Base-by-base conservation (phyloP, 1,284 basidiomycete genomes). In the Sanghuangporus weigelae region DNA sequence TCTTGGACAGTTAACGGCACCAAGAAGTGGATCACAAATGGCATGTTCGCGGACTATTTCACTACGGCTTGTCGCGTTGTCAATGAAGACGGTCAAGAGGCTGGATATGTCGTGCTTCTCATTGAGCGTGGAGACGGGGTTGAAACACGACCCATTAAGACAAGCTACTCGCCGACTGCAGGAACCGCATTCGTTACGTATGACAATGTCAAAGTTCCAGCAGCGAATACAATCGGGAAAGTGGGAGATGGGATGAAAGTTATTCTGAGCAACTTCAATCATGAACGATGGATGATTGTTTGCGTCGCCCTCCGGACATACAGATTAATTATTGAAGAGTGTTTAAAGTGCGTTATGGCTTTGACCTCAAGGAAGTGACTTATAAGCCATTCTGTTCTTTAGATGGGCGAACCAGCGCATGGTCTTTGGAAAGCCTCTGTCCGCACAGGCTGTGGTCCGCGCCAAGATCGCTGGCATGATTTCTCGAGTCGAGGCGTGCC, bases 1-100 rank as follows among this genome's bases (percentile, higher is more conserved):
- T 76, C 86, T 56, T 95, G 92, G 90, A 81, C 93, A 16, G 86
- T 97, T 68, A 94, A 89, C 62, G 95, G 94, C 7, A 94, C 92
- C 7, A 96, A 96, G 76, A 92, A 91, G 86, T 97, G 95, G 95
- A 98, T 98, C 71, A 96, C 95, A 53, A 97, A 96, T 70, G 95
- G 94, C 53, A 84, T 79, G 7, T 92, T 89, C 70, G 83, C 88
- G 3, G 89, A 90, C 71, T 90, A 85, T 74, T 94, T 95, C 74
- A 92, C 89, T 0, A 90, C 89, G 2, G 84, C 84, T 0, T 91
- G 88, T 74, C 83, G 78, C 69, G 90, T 89, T 21, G 84, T 89
- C 67, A 84, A 83, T 66, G 56, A 72, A 51, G 54, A 59, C 14
- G 57, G 59, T n/a, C 49, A 40, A 8, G 42, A 64, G 23, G n/a